These are phyloP conservation scores for Thielaviopsis euricoi DNA, from an alignment of 2,329 filamentous ascomycete genomes.

Conservation along the genomic window DNA sequence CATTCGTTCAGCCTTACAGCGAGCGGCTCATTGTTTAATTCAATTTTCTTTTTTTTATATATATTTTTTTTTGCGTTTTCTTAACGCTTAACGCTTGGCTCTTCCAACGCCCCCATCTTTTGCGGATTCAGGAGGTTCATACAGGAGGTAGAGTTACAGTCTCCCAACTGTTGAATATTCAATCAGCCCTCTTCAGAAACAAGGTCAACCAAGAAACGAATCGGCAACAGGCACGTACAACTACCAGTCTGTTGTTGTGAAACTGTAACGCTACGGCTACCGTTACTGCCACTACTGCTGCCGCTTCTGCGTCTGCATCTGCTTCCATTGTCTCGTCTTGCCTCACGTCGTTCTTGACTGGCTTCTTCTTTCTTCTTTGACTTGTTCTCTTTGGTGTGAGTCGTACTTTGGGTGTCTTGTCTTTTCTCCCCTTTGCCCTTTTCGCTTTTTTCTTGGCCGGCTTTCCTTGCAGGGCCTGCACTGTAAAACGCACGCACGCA, in stretches of 20 bases:
- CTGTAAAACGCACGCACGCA: no score
- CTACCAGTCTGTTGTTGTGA: neutral
- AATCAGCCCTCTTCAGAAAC: neutral
- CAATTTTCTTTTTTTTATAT: no score
- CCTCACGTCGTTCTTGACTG: neutral
- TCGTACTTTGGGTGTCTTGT: no score
- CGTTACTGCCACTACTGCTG: neutral
- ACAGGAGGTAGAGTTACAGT: neutral
- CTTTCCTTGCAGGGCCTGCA: no score
- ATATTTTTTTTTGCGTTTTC: neutral
- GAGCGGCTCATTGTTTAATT: neutral
- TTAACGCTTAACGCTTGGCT: neutral
- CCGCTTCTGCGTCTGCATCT: neutral
- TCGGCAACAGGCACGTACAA: no score
- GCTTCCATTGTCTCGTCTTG: neutral
- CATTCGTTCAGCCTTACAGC: neutral
- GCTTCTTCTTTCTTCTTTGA: no score
- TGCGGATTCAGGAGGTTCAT: neutral
- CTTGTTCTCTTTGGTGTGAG: no score
- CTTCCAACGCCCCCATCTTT: neutral
- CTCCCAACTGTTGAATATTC: neutral
- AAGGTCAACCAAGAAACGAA: neutral
- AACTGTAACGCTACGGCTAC: neutral
- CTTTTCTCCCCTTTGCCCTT: no score
- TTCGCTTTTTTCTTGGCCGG: no score